These are phyloP conservation scores for Aspergillus funiculosus DNA, from an alignment of 495 filamentous ascomycete genomes.

Conservation along the genomic window DNA sequence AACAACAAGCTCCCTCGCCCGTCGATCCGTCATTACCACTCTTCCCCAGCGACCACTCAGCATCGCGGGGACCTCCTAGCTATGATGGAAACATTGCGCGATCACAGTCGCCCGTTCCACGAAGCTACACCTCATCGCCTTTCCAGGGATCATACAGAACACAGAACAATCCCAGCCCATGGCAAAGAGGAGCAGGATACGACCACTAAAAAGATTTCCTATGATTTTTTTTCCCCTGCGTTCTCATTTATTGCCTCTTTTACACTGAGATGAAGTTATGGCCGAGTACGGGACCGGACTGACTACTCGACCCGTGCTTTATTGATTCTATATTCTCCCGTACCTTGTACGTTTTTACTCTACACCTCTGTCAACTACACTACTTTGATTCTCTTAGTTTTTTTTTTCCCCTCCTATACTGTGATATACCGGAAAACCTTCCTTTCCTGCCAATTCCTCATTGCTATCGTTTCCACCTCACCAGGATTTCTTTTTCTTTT, in stretches of 20 bases:
- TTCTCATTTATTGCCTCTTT: constrained; percentile 22
- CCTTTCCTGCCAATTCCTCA: constrained; percentile 9
- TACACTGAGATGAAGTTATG: constrained; percentile 40
- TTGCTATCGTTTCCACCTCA: constrained; percentile 17
- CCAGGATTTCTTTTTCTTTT: constrained; percentile 24
- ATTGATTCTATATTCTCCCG: constrained; percentile 16
- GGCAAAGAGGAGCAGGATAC: constrained; percentile 63
- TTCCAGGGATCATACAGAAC: constrained; percentile 36
- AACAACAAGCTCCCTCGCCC: constrained; percentile 44
- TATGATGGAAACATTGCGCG: constrained; percentile 30
- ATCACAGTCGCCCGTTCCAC: constrained; percentile 33
- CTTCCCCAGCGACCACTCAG: constrained; percentile 45
- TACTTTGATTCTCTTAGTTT: constrained; percentile 12
- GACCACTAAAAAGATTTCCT: constrained; percentile 43
- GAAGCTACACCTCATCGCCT: constrained; percentile 31
- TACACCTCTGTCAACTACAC: constrained; percentile 19
- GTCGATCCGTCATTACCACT: constrained; percentile 59
- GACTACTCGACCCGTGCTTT: constrained; percentile 26
- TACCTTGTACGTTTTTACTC: constrained; percentile 12
- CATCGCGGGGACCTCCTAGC: constrained; percentile 30
- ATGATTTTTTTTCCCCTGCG: neutral
- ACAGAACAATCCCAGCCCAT: constrained; percentile 56
- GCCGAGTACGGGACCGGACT: constrained; percentile 35
- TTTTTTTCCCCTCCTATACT: constrained; percentile 14
- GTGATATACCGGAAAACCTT: constrained; percentile 23